Evolutionary conservation across 1,284 basidiomycete species (phyloP).

Genomic region (Sphagnurus paluster): DNA sequence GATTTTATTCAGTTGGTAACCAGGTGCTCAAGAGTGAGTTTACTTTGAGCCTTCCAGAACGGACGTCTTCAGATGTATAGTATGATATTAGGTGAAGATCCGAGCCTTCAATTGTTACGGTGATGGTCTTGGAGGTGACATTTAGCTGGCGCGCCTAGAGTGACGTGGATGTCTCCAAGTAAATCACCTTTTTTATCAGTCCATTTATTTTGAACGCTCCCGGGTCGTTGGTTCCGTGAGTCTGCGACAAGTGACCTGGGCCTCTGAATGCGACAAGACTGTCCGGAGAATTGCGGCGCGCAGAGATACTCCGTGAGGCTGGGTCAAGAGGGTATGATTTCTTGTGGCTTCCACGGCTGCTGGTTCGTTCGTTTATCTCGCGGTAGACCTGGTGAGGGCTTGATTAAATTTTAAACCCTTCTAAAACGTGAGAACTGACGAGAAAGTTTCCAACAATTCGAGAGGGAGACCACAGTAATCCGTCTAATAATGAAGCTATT

Average conservation of each 20-base stretch:
- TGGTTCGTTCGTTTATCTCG: slow-evolving; percentile 66
- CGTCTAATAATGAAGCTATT: slow-evolving; percentile 47
- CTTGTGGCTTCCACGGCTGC: slow-evolving; percentile 47
- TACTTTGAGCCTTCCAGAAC: slow-evolving; percentile 58
- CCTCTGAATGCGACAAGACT: slow-evolving; percentile 35
- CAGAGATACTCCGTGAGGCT: slow-evolving; percentile 27
- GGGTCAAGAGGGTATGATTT: slow-evolving; percentile 44
- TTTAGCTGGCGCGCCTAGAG: slow-evolving; percentile 4
- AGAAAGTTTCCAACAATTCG: slow-evolving; percentile 82
- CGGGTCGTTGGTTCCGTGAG: slow-evolving; percentile 41
- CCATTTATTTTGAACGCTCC: slow-evolving; percentile 72
- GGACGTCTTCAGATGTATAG: slow-evolving; percentile 76
- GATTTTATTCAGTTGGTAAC: not conserved
- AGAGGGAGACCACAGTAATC: slow-evolving; percentile 78
- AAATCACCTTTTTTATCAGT: slow-evolving; percentile 66
- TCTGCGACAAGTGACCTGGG: slow-evolving; percentile 24
- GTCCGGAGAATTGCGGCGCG: slow-evolving; percentile 39
- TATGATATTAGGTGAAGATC: slow-evolving; percentile 82
- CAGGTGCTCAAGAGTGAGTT: slow-evolving; percentile 7
- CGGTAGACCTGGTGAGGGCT: slow-evolving; percentile 59
- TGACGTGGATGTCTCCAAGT: slow-evolving; percentile 1
- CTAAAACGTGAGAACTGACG: slow-evolving; percentile 40
- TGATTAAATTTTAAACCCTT: slow-evolving; percentile 7
- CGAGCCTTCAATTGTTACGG: slow-evolving; percentile 71
- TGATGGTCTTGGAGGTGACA: slow-evolving; percentile 61